Evolutionary conservation across 148 eudicot species (phyloP).

Genomic region (Silene conica): DNA sequence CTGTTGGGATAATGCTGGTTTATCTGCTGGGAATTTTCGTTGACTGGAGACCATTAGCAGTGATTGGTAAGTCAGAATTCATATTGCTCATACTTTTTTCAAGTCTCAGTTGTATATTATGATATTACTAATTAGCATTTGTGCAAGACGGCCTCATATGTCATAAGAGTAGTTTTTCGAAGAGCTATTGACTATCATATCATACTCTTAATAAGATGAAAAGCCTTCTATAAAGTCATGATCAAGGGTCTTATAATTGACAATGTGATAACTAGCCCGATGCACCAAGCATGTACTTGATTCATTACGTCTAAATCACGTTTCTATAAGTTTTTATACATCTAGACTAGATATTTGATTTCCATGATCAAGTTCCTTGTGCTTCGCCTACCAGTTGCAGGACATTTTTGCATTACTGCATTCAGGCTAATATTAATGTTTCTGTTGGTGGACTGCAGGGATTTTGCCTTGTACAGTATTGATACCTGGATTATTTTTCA

Average conservation of each 20-base stretch:
- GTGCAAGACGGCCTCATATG: neutral
- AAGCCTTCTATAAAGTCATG: too few species aligned
- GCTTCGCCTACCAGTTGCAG: neutral
- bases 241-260: too few species aligned
- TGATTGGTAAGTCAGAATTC: slow-evolving; percentile 47
- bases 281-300: too few species aligned
- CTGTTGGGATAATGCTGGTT: slow-evolving; percentile 74
- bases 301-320: neutral
- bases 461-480: slow-evolving; percentile 61
- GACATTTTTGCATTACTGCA: neutral
- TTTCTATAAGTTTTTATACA: neutral
- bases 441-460: slow-evolving; percentile 40
- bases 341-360: neutral
- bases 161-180: neutral
- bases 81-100: neutral
- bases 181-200: neutral
- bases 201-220: neutral
- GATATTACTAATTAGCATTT: neutral
- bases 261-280: too few species aligned
- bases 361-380: neutral
- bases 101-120: neutral
- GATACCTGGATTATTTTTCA: slow-evolving; percentile 91
- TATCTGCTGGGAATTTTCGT: slow-evolving; percentile 74
- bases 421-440: neutral
- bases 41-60: slow-evolving; percentile 78